Base-by-base conservation (phyloP, 2,329 filamentous ascomycete genomes). In the Colletotrichum sp. region DNA sequence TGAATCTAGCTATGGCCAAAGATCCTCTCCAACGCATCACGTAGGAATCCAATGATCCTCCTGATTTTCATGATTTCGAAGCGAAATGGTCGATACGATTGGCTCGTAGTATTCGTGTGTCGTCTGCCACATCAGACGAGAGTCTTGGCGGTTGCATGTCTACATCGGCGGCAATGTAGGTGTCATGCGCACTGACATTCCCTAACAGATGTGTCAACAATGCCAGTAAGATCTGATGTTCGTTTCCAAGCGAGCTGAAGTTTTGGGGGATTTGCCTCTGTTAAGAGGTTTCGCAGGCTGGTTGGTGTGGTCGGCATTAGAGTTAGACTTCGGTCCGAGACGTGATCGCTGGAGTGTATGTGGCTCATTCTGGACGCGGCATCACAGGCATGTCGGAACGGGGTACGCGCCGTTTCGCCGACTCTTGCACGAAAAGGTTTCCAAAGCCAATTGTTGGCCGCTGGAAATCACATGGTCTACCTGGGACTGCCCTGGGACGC, bases 291-390 rank as follows among this genome's bases (percentile, higher is more conserved):
- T 70, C 68, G 68, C 30, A 59, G 26, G 44, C 21, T 63, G 57
- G 21, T 28, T 21, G 26, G 57, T 34, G 68, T 63, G 57, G 36
- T 39, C 57, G 26, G 36, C 26, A 32, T n/a, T 55, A 62, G 36
- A 70, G 68, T 70, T 70, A 63, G 28, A 70, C 68, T 70, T 70
- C 68, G 68, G 68, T 70, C 68, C 68, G 68, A 70, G 68, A 70
- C 68, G 55, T 24, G 24, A 36, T 62, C 67, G 26, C 67, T 69
- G 63, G 26, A 32, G 36, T 66, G 63, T 66, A 30, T 30, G 63
- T 66, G 63, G 63, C 26, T 26, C 63, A 15, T 36, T 24, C 10
- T 36, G 30, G 49, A 39, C 28, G 49, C 49, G 28, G 49, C 21
- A 59, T 68, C 44, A 36, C 44, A 68, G 65, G 44, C 44, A 36